Evolutionary conservation across 2,329 filamentous ascomycete genomes (phyloP).

Genomic region (Verruconis gallopava): DNA sequence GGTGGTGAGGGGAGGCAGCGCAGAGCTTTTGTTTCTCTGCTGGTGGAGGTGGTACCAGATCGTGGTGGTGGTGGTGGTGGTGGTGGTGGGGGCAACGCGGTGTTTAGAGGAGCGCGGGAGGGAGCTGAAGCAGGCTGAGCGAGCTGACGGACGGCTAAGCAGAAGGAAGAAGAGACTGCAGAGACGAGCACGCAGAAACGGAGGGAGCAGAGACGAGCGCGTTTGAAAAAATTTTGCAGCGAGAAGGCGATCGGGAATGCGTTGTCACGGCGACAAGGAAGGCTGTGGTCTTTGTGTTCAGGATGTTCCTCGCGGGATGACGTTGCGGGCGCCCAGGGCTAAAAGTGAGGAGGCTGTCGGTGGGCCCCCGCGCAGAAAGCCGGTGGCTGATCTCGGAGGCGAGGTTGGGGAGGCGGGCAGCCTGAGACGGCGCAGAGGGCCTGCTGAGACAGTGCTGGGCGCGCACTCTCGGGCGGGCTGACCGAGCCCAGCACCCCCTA

Average conservation of each 20-base stretch:
- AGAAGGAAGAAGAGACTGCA: neutral
- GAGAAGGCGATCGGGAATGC: neutral
- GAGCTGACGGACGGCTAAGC: neutral
- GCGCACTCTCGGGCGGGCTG: too few species aligned
- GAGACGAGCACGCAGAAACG: neutral
- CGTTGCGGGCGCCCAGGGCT: neutral
- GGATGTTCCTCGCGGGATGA: neutral
- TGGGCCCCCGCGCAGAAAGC: neutral
- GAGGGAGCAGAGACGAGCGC: neutral
- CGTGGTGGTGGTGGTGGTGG: neutral
- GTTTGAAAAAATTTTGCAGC: neutral
- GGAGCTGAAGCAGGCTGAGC: neutral
- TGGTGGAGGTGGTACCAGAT: neutral
- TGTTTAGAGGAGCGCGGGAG: neutral
- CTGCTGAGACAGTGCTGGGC: too few species aligned
- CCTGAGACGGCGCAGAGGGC: too few species aligned
- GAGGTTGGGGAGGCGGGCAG: too few species aligned
- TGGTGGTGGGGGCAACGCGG: neutral
- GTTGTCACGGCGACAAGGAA: neutral
- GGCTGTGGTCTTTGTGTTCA: neutral
- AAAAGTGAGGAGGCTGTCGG: neutral
- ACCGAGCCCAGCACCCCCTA: too few species aligned
- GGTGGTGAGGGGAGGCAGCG: neutral
- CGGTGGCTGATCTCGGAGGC: too few species aligned
- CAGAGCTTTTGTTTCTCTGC: too few species aligned